Base-by-base conservation (phyloP, 139 green algal species). In the Volvox reticuliferus region DNA sequence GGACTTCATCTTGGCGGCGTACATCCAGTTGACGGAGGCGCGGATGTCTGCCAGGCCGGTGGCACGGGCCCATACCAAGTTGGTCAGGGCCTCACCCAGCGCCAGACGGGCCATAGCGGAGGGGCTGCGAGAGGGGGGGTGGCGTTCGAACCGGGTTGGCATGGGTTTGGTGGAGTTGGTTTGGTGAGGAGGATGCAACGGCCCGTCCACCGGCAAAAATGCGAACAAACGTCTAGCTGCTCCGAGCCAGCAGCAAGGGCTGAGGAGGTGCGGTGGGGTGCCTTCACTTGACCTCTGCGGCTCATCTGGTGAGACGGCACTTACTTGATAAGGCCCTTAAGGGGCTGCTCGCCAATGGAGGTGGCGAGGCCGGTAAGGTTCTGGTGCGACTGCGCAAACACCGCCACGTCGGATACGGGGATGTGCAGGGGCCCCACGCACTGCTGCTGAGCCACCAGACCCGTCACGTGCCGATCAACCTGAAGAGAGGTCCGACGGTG, bases 1-100 rank as follows among this genome's bases (percentile, higher is more conserved):
- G 32, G 80, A 90, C 36, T 88, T 95, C 96, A 99, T 98, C 96
- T 99, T 99, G 88, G 98, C 98, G 13, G 98, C 98, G 92, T 99
- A 98, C 98, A 99, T 99, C 98, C 98, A 99, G 96, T 99, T 99
- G 80, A 99, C 98, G 28, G 94, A 97, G 20, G 98, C 97, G 93
- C 99, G 99, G 79, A 99, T 94, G 91, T 99, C 97, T 0, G 91
- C 79, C 86, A 99, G 91, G 50, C 88, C 80, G 5, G 97, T 99
- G 30, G 96, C 95, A 30, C 94, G 92, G 21, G 94, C 97, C 94
- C 95, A 99, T 69, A 98, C 96, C 50, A 99, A 95, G 96, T 99
- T 99, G 80, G 97, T 99, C 5, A 99, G 92, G 1, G 98, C 95
- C 95, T 99, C 98, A 19, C 95, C 98, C 55, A 99, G 94, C 1